A percentile compares a stretch with the other conserved stretches of the same genome.
These are phyloP conservation scores for Jamesozyma jinghongensis DNA, from an alignment of 805 yeast species.

Conservation along the genomic window DNA sequence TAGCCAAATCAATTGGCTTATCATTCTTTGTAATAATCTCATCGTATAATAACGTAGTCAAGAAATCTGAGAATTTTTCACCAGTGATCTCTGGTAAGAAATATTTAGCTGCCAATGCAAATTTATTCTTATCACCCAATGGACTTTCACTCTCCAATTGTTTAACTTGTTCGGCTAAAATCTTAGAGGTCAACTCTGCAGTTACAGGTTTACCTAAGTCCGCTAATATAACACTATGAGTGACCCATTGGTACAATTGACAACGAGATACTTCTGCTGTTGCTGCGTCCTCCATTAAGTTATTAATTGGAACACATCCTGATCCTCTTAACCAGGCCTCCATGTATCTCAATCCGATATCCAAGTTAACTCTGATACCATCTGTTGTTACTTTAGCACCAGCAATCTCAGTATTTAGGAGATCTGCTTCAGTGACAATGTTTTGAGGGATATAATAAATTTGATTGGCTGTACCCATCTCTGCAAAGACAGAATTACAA, in stretches of 20 bases:
- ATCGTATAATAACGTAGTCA: constrained; percentile 69
- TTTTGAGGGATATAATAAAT: constrained; percentile 41
- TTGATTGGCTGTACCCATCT: constrained; percentile 81
- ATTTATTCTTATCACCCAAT: constrained; percentile 43
- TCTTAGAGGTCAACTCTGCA: constrained; percentile 46
- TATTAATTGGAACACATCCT: constrained; percentile 81
- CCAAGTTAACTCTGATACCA: constrained; percentile 64
- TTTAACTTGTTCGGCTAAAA: constrained; percentile 55
- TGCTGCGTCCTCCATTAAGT: constrained; percentile 84
- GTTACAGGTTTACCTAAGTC: constrained; percentile 53
- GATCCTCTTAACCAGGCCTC: constrained; percentile 80
- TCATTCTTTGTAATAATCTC: constrained; percentile 33
- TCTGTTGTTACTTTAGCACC: constrained; percentile 56
- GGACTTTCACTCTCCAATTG: constrained; percentile 40
- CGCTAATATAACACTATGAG: constrained; percentile 51
- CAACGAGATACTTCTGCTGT: constrained; percentile 82
- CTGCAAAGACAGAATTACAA: constrained; percentile 62
- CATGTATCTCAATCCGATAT: constrained; percentile 71
- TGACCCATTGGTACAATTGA: constrained; percentile 78
- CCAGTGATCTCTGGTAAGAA: constrained; percentile 68
- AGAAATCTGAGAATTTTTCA: constrained; percentile 64
- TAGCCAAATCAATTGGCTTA: not conserved
- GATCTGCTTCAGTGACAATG: constrained; percentile 35
- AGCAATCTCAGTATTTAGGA: constrained; percentile 55
- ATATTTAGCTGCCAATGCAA: constrained; percentile 57